phyloP scores from a whole-genome alignment of 1,284 basidiomycete genomes.

The Irpex sp. region DNA sequence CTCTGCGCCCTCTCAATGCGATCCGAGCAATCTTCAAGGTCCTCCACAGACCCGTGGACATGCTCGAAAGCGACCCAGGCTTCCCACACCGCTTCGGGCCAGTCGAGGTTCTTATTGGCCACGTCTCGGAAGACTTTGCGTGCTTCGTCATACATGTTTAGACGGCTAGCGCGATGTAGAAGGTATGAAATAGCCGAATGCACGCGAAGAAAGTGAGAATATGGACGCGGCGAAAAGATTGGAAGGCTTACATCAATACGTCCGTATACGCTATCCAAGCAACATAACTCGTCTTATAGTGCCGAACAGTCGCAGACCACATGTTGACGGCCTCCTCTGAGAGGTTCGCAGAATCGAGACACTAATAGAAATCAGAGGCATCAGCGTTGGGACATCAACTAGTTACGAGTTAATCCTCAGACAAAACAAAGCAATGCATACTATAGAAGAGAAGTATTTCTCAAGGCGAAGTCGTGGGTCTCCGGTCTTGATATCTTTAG shows the following conservation, averaged over 20 bases:
- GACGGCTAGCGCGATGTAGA: not conserved
- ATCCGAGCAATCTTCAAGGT: slow-evolving; percentile 66
- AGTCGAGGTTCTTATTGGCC: slow-evolving; percentile 75
- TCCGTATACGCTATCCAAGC: slow-evolving; percentile 71
- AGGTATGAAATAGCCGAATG: no score
- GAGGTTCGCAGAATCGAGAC: slow-evolving; percentile 46
- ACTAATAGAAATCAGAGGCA: slow-evolving; percentile 20
- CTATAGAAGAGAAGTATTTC: slow-evolving; percentile 73
- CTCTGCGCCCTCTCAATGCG: slow-evolving; percentile 65
- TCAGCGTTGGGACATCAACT: no score
- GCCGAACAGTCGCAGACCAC: slow-evolving; percentile 62
- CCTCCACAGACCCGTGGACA: slow-evolving; percentile 69
- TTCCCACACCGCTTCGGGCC: slow-evolving; percentile 91
- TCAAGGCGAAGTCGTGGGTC: slow-evolving; percentile 72
- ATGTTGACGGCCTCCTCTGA: slow-evolving; percentile 51
- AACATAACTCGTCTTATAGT: slow-evolving; percentile 67
- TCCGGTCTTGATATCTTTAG: slow-evolving; percentile 37
- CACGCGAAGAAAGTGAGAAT: no score
- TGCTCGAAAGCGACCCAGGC: slow-evolving; percentile 88
- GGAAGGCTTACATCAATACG: slow-evolving; percentile 51
- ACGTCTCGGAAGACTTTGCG: slow-evolving; percentile 65
- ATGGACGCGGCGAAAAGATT: no score
- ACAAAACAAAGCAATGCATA: slow-evolving; percentile 35
- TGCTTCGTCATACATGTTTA: slow-evolving; percentile 58
- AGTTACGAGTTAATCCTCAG: no score